These are phyloP conservation scores for Naegleria gruberi DNA, from an alignment of 208 protist genomes.

Conservation along the genomic window DNA sequence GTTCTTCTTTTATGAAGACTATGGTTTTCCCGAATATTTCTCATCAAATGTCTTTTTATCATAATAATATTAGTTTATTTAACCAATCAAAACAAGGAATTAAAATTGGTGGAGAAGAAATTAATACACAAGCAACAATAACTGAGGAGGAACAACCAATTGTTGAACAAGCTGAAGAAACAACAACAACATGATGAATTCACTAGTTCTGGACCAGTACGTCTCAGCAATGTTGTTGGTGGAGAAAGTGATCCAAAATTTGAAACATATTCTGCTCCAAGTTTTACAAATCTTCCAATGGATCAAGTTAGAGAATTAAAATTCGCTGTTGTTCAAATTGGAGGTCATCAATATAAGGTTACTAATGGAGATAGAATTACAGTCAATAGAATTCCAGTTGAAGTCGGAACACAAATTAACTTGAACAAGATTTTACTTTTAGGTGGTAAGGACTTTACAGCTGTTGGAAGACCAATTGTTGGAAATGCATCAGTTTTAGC, in stretches of 20 bases:
- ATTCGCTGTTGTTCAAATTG: slow-evolving; percentile 74
- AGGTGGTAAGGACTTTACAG: slow-evolving; percentile 65
- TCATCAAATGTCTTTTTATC: neutral
- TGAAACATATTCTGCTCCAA: neutral
- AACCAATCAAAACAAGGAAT: neutral
- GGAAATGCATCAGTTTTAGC: slow-evolving; percentile 53
- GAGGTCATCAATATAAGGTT: slow-evolving; percentile 76
- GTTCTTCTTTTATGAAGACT: neutral
- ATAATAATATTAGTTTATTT: neutral
- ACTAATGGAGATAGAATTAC: slow-evolving; percentile 64
- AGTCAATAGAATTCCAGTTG: slow-evolving; percentile 55
- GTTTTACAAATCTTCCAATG: neutral
- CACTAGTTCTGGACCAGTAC: neutral
- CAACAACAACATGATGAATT: neutral
- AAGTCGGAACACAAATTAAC: slow-evolving; percentile 64
- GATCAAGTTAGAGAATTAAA: neutral
- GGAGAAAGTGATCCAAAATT: neutral
- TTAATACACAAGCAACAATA: neutral
- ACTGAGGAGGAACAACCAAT: neutral
- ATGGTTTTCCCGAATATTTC: neutral
- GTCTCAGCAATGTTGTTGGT: neutral
- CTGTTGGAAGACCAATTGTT: slow-evolving; percentile 69
- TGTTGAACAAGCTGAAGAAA: neutral
- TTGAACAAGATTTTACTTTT: slow-evolving; percentile 78
- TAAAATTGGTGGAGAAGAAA: slow-evolving; percentile 3